These are phyloP conservation scores for Voacanga thouarsii DNA, from an alignment of 257 asterid species.

Conservation along the genomic window DNA sequence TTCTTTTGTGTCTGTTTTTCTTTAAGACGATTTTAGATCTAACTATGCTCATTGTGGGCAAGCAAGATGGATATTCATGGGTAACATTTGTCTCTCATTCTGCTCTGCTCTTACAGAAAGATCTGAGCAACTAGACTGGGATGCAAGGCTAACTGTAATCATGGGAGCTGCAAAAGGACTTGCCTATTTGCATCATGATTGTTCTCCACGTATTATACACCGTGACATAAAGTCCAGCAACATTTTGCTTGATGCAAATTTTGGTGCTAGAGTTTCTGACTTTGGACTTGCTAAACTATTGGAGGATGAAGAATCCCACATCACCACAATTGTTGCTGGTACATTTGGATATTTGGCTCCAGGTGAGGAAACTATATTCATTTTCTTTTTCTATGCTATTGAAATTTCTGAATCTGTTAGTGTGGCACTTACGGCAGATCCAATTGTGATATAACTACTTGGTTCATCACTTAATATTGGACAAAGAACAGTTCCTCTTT, in stretches of 20 bases:
- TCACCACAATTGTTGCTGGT: slow-evolving; percentile 96
- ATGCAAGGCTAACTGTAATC: slow-evolving; percentile 72
- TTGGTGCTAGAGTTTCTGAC: slow-evolving; percentile 92
- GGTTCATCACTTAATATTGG: background rate
- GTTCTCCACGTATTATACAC: slow-evolving; percentile 91
- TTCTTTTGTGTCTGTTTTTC: background rate
- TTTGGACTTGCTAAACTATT: slow-evolving; percentile 91
- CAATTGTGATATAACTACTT: background rate
- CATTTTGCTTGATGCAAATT: slow-evolving; percentile 82
- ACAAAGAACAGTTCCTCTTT: background rate
- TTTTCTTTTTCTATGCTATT: background rate
- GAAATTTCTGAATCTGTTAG: background rate
- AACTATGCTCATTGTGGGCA: background rate
- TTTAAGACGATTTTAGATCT: background rate
- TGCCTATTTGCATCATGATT: slow-evolving; percentile 92
- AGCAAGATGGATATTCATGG: background rate
- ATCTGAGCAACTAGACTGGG: slow-evolving; percentile 90
- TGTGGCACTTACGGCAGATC: background rate
- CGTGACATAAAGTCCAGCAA: slow-evolving; percentile 95
- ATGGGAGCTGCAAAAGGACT: slow-evolving; percentile 95
- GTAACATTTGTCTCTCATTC: background rate
- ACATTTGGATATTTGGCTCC: slow-evolving; percentile 98
- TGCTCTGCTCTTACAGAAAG: slow-evolving; percentile 42
- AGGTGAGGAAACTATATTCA: slow-evolving; percentile 38
- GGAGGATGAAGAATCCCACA: slow-evolving; percentile 94